These are phyloP conservation scores for Botrytis aclada DNA, from an alignment of 2,329 filamentous ascomycete genomes.

Conservation along the genomic window DNA sequence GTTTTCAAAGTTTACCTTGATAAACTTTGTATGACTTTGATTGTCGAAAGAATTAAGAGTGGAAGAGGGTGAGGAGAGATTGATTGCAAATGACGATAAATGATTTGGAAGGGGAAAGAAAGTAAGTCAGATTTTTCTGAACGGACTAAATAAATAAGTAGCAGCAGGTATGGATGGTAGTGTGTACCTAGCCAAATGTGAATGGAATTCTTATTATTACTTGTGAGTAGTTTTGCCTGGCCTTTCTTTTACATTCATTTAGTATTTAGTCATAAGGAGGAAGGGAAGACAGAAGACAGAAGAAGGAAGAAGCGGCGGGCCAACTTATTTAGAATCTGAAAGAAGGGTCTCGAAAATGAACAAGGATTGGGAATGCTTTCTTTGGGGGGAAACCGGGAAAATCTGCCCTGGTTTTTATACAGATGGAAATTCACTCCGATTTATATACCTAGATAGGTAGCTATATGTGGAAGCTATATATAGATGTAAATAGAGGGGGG, in stretches of 20 bases:
- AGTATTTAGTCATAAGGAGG: background rate
- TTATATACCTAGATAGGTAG: background rate
- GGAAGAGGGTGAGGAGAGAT: background rate
- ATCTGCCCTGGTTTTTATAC: background rate
- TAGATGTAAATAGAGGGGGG: no score
- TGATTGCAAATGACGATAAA: background rate
- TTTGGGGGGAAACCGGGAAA: background rate
- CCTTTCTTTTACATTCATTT: background rate
- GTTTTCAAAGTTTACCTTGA: background rate
- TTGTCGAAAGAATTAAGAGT: background rate
- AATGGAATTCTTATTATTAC: background rate
- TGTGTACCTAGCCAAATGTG: background rate
- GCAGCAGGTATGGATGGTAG: background rate
- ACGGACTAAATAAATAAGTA: background rate
- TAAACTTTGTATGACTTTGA: background rate
- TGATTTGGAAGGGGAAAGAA: background rate
- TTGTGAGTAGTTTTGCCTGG: background rate
- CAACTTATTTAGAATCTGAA: slow-evolving; percentile 14
- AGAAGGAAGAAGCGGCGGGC: slow-evolving; percentile 9
- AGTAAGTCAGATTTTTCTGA: background rate
- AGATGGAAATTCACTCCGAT: background rate
- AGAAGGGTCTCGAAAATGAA: slow-evolving; percentile 19
- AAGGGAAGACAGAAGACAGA: background rate
- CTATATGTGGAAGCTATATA: background rate
- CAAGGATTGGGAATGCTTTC: background rate